Conservation (phyloP, 768 basidiomycete species). For the Lactifluus piperatus region DNA sequence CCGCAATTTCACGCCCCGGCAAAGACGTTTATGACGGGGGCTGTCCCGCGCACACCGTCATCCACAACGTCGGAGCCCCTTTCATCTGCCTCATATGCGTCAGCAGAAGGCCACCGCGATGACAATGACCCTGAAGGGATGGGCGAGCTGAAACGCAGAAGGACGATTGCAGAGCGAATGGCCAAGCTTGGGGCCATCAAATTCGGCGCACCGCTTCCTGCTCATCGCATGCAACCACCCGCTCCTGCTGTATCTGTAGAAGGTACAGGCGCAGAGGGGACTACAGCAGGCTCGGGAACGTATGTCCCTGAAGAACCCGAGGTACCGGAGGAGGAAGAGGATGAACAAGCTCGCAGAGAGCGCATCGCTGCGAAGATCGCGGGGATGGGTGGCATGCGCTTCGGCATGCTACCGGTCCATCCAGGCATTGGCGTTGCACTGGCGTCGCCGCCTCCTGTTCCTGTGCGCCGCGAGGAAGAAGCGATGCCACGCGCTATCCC, state of each 20-base stretch:
- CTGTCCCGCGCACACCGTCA: background rate
- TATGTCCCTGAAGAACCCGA: constrained; percentile 23
- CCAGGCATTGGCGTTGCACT: background rate
- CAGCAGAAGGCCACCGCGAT: background rate
- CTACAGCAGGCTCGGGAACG: constrained; percentile 22
- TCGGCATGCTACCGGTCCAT: constrained; percentile 42
- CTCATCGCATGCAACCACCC: constrained; percentile 31
- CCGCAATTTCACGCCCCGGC: constrained; percentile 48
- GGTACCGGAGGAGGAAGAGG: constrained; percentile 38
- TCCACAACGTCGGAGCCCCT: background rate
- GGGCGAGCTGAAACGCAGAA: constrained; percentile 38
- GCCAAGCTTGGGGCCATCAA: constrained; percentile 82
- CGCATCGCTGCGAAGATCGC: constrained; percentile 48
- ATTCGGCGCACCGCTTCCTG: constrained; percentile 60
- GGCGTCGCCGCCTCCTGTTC: background rate
- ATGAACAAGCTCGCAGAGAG: constrained; percentile 46
- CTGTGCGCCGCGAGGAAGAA: constrained; percentile 8
- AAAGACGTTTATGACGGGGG: constrained; percentile 25
- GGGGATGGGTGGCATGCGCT: constrained; percentile 48
- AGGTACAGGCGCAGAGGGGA: constrained; percentile 19
- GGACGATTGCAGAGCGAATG: constrained; percentile 90
- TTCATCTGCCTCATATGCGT: constrained; percentile 1
- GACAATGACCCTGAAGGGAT: constrained; percentile 36
- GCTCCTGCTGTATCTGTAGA: constrained; percentile 23
- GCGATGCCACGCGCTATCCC: constrained; percentile 25